Conservation (phyloP, 257 asterid species). For the Lithospermum erythrorhizon region DNA sequence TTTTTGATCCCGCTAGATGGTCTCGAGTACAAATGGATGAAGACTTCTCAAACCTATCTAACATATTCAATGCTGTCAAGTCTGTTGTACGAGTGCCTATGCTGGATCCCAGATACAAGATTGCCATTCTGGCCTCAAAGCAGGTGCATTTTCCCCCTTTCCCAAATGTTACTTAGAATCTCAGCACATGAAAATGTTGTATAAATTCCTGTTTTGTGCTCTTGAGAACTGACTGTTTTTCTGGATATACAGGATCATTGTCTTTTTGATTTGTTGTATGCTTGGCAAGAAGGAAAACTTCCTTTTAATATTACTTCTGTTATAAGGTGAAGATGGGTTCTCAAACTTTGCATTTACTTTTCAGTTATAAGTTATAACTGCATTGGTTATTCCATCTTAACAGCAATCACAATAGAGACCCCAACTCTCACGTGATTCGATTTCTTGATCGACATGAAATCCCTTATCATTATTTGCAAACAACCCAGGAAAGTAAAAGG, state of each 20-base stretch:
- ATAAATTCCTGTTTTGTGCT: background rate
- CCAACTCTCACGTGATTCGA: constrained; percentile 76
- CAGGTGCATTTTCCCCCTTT: constrained; percentile 33
- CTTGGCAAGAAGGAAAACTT: constrained; percentile 82
- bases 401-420: constrained; percentile 86
- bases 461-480: constrained; percentile 60
- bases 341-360: constrained; percentile 3
- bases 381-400: constrained; percentile 10
- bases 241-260: constrained; percentile 65
- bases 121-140: constrained; percentile 78
- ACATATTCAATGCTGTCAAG: constrained; percentile 58
- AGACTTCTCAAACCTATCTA: constrained; percentile 58
- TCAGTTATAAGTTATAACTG: constrained; percentile 11
- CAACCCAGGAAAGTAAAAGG: constrained; percentile 31
- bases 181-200: background rate
- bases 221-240: background rate
- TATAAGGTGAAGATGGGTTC: constrained; percentile 43
- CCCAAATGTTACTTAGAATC: background rate
- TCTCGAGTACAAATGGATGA: constrained; percentile 62
- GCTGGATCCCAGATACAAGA: constrained; percentile 69
- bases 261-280: constrained; percentile 77
- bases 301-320: constrained; percentile 73
- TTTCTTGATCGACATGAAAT: constrained; percentile 80
- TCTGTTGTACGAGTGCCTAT: constrained; percentile 73
- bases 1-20: constrained; percentile 82